Evolutionary conservation across 305 asterid genomes (phyloP).

Genomic region (Solanum hybrid): DNA sequence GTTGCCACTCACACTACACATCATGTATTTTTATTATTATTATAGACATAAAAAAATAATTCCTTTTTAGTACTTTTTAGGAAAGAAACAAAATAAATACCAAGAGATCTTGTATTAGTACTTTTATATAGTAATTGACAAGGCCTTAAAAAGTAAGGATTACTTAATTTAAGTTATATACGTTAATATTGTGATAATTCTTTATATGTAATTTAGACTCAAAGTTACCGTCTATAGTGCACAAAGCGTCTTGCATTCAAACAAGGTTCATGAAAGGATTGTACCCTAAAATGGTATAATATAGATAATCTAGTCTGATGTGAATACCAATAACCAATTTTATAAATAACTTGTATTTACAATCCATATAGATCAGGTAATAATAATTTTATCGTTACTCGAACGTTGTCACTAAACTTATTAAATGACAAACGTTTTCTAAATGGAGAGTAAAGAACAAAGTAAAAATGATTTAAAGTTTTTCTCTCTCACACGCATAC

Average conservation of each 20-base stretch:
- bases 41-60: not conserved
- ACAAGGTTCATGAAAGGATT: not conserved
- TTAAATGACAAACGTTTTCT: not conserved
- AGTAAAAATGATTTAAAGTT: not conserved
- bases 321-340: not conserved
- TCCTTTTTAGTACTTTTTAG: not conserved
- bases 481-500: not conserved
- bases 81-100: not conserved
- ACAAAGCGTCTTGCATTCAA: not conserved
- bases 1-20: slow-evolving; percentile 10
- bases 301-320: not conserved
- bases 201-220: not conserved
- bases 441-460: not conserved
- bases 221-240: too few relatives aligned
- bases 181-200: not conserved
- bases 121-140: not conserved
- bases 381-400: not conserved
- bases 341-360: not conserved
- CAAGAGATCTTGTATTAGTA: not conserved
- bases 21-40: slow-evolving; percentile 7
- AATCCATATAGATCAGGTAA: not conserved
- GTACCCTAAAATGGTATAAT: too few relatives aligned
- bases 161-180: not conserved
- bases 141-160: too few relatives aligned
- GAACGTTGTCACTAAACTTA: not conserved